Evolutionary conservation across 2,329 filamentous ascomycete genomes (phyloP).

Genomic region (Metarhizium humberi): DNA sequence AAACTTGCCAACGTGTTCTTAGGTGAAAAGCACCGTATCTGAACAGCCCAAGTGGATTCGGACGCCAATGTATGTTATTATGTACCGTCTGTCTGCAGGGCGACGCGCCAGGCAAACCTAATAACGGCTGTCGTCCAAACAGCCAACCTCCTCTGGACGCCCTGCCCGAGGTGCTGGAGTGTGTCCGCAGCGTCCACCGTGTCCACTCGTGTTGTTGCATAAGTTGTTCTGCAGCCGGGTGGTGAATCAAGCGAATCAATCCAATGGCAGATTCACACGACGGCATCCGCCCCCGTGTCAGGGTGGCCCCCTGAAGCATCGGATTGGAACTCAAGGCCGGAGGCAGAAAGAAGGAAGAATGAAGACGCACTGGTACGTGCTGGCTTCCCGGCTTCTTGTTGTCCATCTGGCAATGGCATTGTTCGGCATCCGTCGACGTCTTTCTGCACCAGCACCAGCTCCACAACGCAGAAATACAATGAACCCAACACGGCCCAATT

Average conservation of each 20-base stretch:
- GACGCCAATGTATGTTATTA: not conserved
- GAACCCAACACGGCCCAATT: not conserved
- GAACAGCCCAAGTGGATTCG: not conserved
- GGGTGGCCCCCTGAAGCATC: too few species aligned
- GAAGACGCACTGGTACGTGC: too few species aligned
- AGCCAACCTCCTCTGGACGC: not conserved
- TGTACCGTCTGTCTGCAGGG: not conserved
- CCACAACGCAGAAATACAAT: not conserved
- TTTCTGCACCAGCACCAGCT: not conserved
- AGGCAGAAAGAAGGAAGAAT: too few species aligned
- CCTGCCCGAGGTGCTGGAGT: not conserved
- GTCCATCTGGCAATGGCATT: too few species aligned
- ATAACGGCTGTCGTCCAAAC: not conserved
- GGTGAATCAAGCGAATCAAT: not conserved
- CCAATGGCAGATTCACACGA: conserved; percentile 2
- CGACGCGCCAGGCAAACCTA: not conserved
- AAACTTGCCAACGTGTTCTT: not conserved
- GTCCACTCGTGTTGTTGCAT: not conserved
- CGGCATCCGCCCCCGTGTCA: not conserved
- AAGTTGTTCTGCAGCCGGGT: not conserved
- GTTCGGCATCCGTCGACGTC: too few species aligned
- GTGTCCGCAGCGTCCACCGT: not conserved
- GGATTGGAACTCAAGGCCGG: too few species aligned
- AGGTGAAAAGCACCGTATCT: not conserved
- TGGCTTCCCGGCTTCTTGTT: too few species aligned